Percentiles rank a stretch among this genome's conserved stretches.
Conservation (phyloP, 2,329 filamentous ascomycete species). For the Aureobasidium sp. region DNA sequence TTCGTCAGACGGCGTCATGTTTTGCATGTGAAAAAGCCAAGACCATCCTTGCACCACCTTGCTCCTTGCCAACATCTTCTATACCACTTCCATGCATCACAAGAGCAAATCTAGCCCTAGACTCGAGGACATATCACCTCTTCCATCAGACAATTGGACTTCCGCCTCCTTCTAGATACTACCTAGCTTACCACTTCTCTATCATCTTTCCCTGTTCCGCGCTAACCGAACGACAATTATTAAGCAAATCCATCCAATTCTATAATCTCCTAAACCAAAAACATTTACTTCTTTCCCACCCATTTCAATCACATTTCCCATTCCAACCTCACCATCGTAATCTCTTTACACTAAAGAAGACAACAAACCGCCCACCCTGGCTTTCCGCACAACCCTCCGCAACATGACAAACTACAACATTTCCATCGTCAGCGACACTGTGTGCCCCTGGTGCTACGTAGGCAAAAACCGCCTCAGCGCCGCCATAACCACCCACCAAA, state of each 20-base stretch:
- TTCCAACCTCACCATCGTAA: not conserved
- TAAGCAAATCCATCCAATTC: conserved; percentile 10
- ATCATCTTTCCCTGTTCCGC: not conserved
- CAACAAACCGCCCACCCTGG: conserved; percentile 20
- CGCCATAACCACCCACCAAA: conserved; percentile 58
- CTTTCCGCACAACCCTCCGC: conserved; percentile 20
- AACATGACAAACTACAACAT: conserved; percentile 70
- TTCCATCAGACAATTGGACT: too few relatives aligned
- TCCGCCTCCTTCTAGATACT: not conserved
- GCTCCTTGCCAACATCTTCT: not conserved
- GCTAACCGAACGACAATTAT: conserved; percentile 12
- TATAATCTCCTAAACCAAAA: not conserved
- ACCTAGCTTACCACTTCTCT: not conserved
- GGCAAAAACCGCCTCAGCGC: conserved; percentile 68
- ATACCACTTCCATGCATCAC: not conserved
- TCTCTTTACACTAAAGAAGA: not conserved
- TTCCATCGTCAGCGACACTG: conserved; percentile 70
- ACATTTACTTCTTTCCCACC: not conserved
- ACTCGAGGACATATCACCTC: too few relatives aligned
- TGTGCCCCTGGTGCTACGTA: conserved; percentile 73
- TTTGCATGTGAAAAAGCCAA: conserved; percentile 13
- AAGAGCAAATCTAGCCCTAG: not conserved
- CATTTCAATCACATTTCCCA: not conserved
- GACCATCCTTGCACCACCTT: not conserved
- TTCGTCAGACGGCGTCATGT: not conserved